Conservation (phyloP, 2,329 filamentous ascomycete genomes). For the Colletotrichum lentis region DNA sequence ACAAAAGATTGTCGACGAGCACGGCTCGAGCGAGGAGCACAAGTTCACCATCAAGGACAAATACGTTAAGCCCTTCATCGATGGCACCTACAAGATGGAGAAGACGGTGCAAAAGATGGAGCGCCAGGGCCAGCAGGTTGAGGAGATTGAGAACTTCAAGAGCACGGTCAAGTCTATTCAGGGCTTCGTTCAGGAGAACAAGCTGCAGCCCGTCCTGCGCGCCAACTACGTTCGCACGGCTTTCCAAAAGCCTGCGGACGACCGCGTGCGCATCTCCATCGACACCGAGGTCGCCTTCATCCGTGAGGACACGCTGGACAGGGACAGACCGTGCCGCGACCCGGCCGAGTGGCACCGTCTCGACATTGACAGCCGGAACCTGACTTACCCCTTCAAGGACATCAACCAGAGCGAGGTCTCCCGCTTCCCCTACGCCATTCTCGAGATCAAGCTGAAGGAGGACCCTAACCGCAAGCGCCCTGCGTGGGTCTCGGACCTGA, state of each 20-base stretch:
- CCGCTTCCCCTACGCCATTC: conserved; percentile 86
- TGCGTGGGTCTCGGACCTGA: conserved; percentile 90
- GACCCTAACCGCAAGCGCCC: conserved; percentile 72
- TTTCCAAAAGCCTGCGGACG: conserved; percentile 94
- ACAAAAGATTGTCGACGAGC: conserved; percentile 84
- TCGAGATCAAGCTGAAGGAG: conserved; percentile 90
- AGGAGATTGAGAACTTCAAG: conserved; percentile 74
- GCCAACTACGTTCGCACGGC: conserved; percentile 95
- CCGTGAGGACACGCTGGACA: conserved; percentile 77
- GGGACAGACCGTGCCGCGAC: conserved; percentile 85
- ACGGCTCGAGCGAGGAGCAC: conserved; percentile 79
- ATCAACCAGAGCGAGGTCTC: conserved; percentile 92
- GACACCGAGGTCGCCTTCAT: conserved; percentile 94
- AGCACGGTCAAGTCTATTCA: conserved; percentile 80
- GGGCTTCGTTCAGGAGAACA: conserved; percentile 76
- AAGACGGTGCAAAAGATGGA: conserved; percentile 90
- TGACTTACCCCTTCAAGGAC: conserved; percentile 86
- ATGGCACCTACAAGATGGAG: conserved; percentile 89
- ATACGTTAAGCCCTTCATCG: conserved; percentile 86
- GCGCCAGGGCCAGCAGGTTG: conserved; percentile 72
- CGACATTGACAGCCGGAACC: conserved; percentile 83
- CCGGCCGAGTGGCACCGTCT: conserved; percentile 88
- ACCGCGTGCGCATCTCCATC: conserved; percentile 88
- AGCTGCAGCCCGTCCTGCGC: conserved; percentile 83
- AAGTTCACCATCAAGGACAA: conserved; percentile 92